Base-by-base conservation (phyloP, 805 yeast species). In the Clavispora carvajalis region DNA sequence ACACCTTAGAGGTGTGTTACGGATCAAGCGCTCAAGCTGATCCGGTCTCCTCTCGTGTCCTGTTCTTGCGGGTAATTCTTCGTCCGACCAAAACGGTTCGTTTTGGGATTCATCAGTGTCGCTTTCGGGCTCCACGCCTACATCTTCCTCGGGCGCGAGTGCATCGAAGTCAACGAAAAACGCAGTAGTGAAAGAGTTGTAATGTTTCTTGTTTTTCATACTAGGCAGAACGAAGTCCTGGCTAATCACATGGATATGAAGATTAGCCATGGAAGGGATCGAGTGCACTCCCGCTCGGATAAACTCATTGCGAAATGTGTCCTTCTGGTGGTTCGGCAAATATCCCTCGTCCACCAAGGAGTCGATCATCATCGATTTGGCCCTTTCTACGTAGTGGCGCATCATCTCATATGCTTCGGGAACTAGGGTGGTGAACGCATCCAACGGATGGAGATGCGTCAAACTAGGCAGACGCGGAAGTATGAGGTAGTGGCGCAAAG, bases 181-280 rank as follows among this genome's bases (percentile, higher is more conserved):
- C 0, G 52, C 50, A 0, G 89, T 77, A 16, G 69, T 79, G 60
- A 86, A 86, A 3, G 89, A 80, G 53, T 80, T 80, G 58, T 77
- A 85, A 58, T 86, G 95, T 40, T 68, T 71, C 44, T 72, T 76
- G 49, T 78, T 66, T 56, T 84, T 85, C 62, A 85, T 41, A 19
- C 66, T 52, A 0, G 61, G 62, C 8, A 85, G 76, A 47, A 65
- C 52, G 52, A 82, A 73, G 58, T 86, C 95, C 36, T 63, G 66
- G 0, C 89, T 79, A 36, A 86, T 68, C 18, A 86, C 77, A 62
- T 86, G 95, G 15, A 86, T 63, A 53, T 86, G 95, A 34, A 85
- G 51, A 55, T 86, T 84, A 29, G 59, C 60, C 71, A 85, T 56
- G 1, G 89, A 80, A 3, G 95, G 95, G 2, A 72, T 71, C 4